These are phyloP conservation scores for Herpetomonas tarakana DNA, from an alignment of 208 protist species.

Conservation along the genomic window DNA sequence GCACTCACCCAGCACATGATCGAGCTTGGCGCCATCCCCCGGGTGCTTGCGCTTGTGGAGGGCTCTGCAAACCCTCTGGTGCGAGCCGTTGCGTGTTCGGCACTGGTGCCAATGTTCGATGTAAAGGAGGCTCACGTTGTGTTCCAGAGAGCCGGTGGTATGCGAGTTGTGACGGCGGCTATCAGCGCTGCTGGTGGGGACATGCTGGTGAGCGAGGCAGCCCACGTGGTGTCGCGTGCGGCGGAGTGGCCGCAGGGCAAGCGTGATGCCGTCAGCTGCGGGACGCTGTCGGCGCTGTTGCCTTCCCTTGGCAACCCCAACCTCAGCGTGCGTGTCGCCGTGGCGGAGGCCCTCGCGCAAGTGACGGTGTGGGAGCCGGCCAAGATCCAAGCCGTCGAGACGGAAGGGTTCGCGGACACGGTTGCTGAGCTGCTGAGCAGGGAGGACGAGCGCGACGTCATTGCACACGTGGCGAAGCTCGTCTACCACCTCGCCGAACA, in stretches of 20 bases:
- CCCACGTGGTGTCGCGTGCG: slow-evolving; percentile 52
- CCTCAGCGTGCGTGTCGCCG: slow-evolving; percentile 59
- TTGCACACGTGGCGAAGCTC: slow-evolving; percentile 62
- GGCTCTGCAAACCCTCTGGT: slow-evolving; percentile 29
- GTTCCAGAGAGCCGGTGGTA: slow-evolving; percentile 37
- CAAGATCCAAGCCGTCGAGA: slow-evolving; percentile 65
- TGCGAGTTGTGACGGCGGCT: slow-evolving; percentile 39
- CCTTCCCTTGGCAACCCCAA: slow-evolving; percentile 59
- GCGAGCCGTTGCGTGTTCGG: slow-evolving; percentile 50
- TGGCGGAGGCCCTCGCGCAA: slow-evolving; percentile 62
- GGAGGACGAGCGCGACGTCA: slow-evolving; percentile 82
- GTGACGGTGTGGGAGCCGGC: slow-evolving; percentile 73
- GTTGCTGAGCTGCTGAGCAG: slow-evolving; percentile 31
- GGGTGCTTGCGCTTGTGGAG: slow-evolving; percentile 35
- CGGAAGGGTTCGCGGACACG: slow-evolving; percentile 14
- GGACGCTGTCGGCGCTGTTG: slow-evolving; percentile 38
- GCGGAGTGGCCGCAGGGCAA: slow-evolving; percentile 54
- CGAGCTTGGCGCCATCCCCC: slow-evolving; percentile 27
- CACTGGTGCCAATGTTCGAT: slow-evolving; percentile 47
- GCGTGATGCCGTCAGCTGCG: slow-evolving; percentile 40
- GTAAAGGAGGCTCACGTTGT: slow-evolving; percentile 74
- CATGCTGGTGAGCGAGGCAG: slow-evolving; percentile 53
- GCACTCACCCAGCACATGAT: slow-evolving; percentile 49
- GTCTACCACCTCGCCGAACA: slow-evolving; percentile 70
- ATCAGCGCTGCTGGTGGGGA: slow-evolving; percentile 31